These are phyloP conservation scores for Lachancea kluyveri DNA, from an alignment of 805 yeast genomes.

Conservation along the genomic window DNA sequence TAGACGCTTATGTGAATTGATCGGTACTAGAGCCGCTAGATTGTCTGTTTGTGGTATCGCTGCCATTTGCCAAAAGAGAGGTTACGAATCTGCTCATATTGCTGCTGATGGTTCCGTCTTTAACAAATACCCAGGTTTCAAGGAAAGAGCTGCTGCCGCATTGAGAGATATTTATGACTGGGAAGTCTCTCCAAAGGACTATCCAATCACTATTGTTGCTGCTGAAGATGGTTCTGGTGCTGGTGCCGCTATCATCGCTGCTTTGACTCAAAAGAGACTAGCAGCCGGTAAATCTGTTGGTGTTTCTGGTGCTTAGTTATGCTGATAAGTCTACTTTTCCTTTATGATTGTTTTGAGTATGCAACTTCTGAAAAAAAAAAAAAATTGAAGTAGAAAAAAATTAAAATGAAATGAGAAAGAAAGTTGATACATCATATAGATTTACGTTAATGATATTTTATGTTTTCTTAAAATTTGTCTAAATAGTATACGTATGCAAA, in stretches of 20 bases:
- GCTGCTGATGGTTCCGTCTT: conserved; percentile 98
- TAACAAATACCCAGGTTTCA: conserved; percentile 90
- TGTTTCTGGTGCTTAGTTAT: conserved; percentile 19
- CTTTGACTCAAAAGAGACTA: conserved; percentile 79
- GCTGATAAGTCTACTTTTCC: neutral
- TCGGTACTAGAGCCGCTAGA: conserved; percentile 91
- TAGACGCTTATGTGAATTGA: conserved; percentile 75
- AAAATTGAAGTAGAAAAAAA: too few relatives aligned
- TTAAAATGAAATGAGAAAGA: too few relatives aligned
- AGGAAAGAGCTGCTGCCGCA: conserved; percentile 81
- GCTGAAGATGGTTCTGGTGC: conserved; percentile 99
- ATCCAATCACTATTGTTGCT: conserved; percentile 79
- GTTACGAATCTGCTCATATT: conserved; percentile 68
- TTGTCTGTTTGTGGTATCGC: conserved; percentile 93
- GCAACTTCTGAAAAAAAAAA: too few relatives aligned
- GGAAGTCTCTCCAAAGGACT: conserved; percentile 42
- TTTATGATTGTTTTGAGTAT: neutral
- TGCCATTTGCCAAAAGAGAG: conserved; percentile 85
- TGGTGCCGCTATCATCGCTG: conserved; percentile 98
- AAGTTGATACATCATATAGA: neutral
- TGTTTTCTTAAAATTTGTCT: too few relatives aligned
- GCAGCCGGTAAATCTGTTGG: conserved; percentile 68
- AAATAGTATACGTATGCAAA: too few relatives aligned
- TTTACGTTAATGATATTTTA: conserved; percentile 1
- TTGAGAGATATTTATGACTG: conserved; percentile 86